Evolutionary conservation across 2,329 filamentous ascomycete genomes (phyloP).

Genomic region (Ceratocystis destructans): DNA sequence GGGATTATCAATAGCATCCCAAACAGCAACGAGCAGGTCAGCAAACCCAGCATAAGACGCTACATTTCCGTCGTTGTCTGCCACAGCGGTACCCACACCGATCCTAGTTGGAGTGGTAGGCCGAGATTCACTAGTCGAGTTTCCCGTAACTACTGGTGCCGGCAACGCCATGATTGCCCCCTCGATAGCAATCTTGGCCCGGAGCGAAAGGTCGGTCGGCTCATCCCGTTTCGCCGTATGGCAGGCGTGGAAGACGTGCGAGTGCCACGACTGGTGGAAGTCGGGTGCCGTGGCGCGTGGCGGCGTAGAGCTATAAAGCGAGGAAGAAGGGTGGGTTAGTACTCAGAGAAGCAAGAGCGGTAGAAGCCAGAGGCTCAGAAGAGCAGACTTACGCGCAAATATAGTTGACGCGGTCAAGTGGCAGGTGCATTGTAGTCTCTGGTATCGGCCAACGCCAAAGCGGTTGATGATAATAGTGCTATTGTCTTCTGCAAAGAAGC

Average conservation of each 20-base stretch:
- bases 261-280: constrained; percentile 2
- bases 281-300: constrained; percentile 1
- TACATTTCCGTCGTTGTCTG: neutral
- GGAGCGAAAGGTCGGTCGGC: constrained; percentile 5
- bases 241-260: constrained; percentile 9
- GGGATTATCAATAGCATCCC: constrained; percentile 15
- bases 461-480: neutral
- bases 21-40: constrained; percentile 9
- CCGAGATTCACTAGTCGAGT: neutral
- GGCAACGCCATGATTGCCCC: constrained; percentile 11
- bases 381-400: neutral
- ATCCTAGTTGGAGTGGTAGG: neutral
- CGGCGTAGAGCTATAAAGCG: neutral
- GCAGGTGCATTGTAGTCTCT: neutral
- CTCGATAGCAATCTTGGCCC: constrained; percentile 13
- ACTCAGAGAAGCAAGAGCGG: neutral
- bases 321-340: neutral
- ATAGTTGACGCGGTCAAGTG: neutral
- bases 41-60: constrained; percentile 1
- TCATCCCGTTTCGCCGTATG: constrained; percentile 11
- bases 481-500: neutral
- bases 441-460: neutral
- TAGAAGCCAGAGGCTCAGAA: neutral
- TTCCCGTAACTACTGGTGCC: neutral
- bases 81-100: neutral